Conservation (phyloP, 371 early-diverging fungal genomes). For the Massospora cicadina region DNA sequence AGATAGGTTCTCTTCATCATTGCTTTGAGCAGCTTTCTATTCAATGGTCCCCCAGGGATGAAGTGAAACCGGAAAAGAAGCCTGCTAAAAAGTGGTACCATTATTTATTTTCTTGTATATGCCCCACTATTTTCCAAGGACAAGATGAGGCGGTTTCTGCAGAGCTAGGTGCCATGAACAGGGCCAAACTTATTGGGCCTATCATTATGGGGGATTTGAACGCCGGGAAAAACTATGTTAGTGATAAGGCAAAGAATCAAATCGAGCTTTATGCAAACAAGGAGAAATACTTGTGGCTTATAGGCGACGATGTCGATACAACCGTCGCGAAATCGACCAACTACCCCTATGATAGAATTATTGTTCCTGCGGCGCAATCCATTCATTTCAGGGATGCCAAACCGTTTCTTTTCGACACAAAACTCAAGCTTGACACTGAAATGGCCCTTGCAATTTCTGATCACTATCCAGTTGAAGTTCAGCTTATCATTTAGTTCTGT, state of each 20-base stretch:
- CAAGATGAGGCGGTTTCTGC: not conserved
- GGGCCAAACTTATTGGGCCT: slow-evolving; percentile 5
- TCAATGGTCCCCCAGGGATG: not conserved
- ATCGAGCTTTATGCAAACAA: slow-evolving; percentile 5
- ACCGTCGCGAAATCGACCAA: not conserved
- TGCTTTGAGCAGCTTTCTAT: not conserved
- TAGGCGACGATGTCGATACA: slow-evolving; percentile 5
- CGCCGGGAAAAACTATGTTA: slow-evolving; percentile 7
- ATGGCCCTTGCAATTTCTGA: not conserved
- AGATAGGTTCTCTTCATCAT: not conserved
- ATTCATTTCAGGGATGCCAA: not conserved
- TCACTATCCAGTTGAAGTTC: slow-evolving; percentile 10
- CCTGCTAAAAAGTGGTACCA: not conserved
- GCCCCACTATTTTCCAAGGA: not conserved
- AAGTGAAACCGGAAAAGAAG: not conserved
- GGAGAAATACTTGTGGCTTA: not conserved
- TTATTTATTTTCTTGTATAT: not conserved
- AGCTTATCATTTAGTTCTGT: slow-evolving; percentile 1
- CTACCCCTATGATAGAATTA: slow-evolving; percentile 6
- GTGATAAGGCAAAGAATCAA: not conserved
- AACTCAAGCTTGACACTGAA: not conserved
- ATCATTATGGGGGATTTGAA: slow-evolving; percentile 9
- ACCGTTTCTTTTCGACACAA: not conserved
- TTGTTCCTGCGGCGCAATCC: not conserved
- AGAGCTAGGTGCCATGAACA: not conserved